Evolutionary conservation across 176 grass and related monocot species (phyloP), one percentile per base, ranked within the genome.

Genomic region (barley (Hordeum vulgare)): DNA sequence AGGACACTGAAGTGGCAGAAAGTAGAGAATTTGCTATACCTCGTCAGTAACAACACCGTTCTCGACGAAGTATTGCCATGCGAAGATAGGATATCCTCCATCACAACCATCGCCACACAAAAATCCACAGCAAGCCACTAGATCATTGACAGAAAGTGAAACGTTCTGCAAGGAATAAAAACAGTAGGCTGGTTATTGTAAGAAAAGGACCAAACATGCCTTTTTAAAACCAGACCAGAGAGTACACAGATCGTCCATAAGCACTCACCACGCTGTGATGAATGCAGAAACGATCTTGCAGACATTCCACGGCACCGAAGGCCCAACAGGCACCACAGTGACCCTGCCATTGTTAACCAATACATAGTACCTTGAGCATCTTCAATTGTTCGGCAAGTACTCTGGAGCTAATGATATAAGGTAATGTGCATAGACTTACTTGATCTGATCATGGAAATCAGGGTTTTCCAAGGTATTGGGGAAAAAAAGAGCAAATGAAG

Each of bases 71-170:
- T 98, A 98, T 7, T 21, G 68, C 96, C 96, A 98, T 63, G 96
- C 96, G 58, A 56, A 66, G 61, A 98, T 87, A 79, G 90, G 90
- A 86, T 98, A 95, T 28, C 96, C 96, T 77, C 96, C 96, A 85
- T 98, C 92, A 88, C 96, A 98, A 41, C 96, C 96, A 70, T 94
- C 92, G 21, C 96, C 96, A n/a, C 96, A 98, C 92, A 98, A 86
- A 75, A 95, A 98, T 56, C 96, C 96, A 13, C 96, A 98, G 80
- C 96, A 98, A 24, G 95, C 75, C 44, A 98, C 53, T 28, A 98
- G 82, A 86, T 98, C 95, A 82, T 98, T 98, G 24, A 88, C 92
- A 21, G 96, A 98, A 14, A 98, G 86, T 36, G 89, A 95, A 78
- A 95, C 79, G 66, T 77, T 95, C 95, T 98, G 87, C 79, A 72